Percentiles rank a stretch among this genome's conserved stretches.
Conservation (phyloP, 1,284 basidiomycete genomes). For the Hypsizygus ulmarius region DNA sequence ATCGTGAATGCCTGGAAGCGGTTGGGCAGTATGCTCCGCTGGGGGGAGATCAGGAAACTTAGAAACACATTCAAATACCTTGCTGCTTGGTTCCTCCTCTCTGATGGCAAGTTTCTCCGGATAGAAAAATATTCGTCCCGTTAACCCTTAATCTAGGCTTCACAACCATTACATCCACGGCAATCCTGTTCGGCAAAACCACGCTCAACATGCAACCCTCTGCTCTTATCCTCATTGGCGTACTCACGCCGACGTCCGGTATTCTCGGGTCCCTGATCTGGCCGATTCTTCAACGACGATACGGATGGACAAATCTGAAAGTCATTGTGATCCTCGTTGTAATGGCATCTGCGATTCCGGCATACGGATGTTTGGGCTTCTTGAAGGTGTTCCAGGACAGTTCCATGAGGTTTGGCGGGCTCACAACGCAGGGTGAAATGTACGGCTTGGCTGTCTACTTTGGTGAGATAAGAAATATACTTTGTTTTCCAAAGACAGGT, state of each 20-base stretch:
- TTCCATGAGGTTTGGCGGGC: constrained; percentile 55
- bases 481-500: not conserved
- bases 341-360: constrained; percentile 67
- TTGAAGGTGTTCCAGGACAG: constrained; percentile 48
- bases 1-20: constrained; percentile 64
- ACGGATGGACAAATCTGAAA: constrained; percentile 63
- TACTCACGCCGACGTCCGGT: constrained; percentile 66
- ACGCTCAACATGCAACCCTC: constrained; percentile 70
- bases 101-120: constrained; percentile 61
- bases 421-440: constrained; percentile 82
- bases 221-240: constrained; percentile 68
- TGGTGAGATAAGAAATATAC: constrained; percentile 39
- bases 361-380: constrained; percentile 83
- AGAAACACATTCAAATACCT: constrained; percentile 85
- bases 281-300: constrained; percentile 61
- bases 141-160: constrained; percentile 50
- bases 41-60: constrained; percentile 68
- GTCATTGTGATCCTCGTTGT: constrained; percentile 68
- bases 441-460: constrained; percentile 81
- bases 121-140: not conserved
- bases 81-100: constrained; percentile 88
- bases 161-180: constrained; percentile 81
- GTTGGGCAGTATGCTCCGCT: constrained; percentile 66
- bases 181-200: constrained; percentile 82
- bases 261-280: constrained; percentile 74